These are phyloP conservation scores for Myxozyma udenii DNA, from an alignment of 805 yeast genomes.

Conservation along the genomic window DNA sequence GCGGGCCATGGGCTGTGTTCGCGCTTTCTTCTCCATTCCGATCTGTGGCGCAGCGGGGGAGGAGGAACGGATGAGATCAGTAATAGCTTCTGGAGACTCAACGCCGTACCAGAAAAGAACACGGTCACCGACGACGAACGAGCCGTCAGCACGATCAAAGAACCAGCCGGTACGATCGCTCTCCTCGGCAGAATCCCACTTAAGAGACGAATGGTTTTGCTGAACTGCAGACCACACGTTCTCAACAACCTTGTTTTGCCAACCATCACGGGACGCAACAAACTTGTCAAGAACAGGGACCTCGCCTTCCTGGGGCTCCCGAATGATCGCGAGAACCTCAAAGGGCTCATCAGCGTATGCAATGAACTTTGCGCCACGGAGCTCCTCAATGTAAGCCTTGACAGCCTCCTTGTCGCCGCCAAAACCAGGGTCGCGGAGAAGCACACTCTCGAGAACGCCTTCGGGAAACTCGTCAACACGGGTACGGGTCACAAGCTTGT, in stretches of 20 bases:
- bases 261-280: slow-evolving; percentile 81
- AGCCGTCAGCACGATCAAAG: slow-evolving; percentile 90
- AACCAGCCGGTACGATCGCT: slow-evolving; percentile 90
- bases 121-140: slow-evolving; percentile 82
- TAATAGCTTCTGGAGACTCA: slow-evolving; percentile 27
- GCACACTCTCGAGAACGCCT: slow-evolving; percentile 70
- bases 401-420: slow-evolving; percentile 67
- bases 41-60: slow-evolving; percentile 2
- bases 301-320: slow-evolving; percentile 43
- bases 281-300: slow-evolving; percentile 80
- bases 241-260: slow-evolving; percentile 97
- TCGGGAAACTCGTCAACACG: slow-evolving; percentile 61
- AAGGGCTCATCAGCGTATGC: slow-evolving; percentile 94
- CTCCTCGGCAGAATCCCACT: slow-evolving; percentile 88
- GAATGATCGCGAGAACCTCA: slow-evolving; percentile 87
- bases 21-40: not conserved
- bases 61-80: slow-evolving; percentile 13
- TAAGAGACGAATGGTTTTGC: slow-evolving; percentile 68
- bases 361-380: slow-evolving; percentile 61
- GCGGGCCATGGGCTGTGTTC: not conserved
- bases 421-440: slow-evolving; percentile 73
- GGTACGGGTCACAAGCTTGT: slow-evolving; percentile 67
- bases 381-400: slow-evolving; percentile 72
- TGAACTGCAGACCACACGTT: slow-evolving; percentile 81
- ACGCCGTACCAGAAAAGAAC: slow-evolving; percentile 95